Evolutionary conservation across 75 land plant genomes (phyloP), one percentile per base, ranked within the genome.

Genomic region (Pinus tabuliformis): DNA sequence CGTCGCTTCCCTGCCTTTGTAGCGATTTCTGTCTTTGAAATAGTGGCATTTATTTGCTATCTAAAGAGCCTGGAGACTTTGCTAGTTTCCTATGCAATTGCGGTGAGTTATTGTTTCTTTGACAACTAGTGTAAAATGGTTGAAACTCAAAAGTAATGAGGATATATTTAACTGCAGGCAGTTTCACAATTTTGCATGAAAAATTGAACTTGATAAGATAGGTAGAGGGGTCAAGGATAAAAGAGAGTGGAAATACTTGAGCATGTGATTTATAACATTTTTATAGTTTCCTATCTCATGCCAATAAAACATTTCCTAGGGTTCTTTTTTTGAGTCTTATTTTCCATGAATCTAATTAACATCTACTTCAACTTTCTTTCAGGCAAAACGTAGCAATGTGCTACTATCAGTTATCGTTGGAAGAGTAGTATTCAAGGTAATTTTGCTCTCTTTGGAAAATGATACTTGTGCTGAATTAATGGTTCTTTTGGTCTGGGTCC

Each of bases 321-420:
- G 57, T 13, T 77, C 3, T 54, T 42, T 28, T 22, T 56, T 73
- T 56, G 21, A 15, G 57, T 16, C n/a, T 73, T 42, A 49, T 49
- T 56, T 15, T 6, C 36, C 8, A 54, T 62, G 28, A 28, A 26
- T 54, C 37, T 28, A 39, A 57, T 16, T 56, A 33, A 73, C 11
- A 36, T 30, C 30, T 75, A 76, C 17, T 56, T 76, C 26, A 4
- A 80, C 39, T 80, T n/a, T 62, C 36, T 45, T 81, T 39, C 83
- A 83, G 84, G 84, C 84, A 45, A 83, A 83, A 54, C 78, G 84
- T 57, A 83, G 84, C 84, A 83, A 83, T 37, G 84, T 83, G 37
- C 56, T 83, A 49, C 56, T 83, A 24, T 81, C 84, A 65, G 84
- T 83, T 20, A 26, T 83, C 24, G 72, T 83, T 56, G 84, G 84